Conservation (phyloP, 305 asterid species). For the Vinca major region DNA sequence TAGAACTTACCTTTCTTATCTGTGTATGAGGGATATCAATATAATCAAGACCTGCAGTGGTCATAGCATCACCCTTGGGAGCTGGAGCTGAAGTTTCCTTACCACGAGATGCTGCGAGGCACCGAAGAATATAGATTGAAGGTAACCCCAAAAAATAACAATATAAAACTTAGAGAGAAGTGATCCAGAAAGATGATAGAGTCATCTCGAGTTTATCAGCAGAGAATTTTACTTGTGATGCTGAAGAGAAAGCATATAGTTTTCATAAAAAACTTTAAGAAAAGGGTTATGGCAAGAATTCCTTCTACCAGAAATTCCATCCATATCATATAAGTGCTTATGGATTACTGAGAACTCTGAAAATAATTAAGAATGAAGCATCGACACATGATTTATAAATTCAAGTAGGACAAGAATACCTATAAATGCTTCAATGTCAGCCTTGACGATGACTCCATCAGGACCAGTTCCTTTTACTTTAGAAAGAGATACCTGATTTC, state of each 20-base stretch:
- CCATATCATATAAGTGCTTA: no score
- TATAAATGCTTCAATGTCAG: slow-evolving; percentile 83
- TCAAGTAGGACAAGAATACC: slow-evolving; percentile 35
- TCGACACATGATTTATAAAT: background rate
- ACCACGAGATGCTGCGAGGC: slow-evolving; percentile 60
- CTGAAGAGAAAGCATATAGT: background rate
- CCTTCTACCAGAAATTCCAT: background rate
- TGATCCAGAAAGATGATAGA: background rate
- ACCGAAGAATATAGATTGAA: slow-evolving; percentile 14
- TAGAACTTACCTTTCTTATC: slow-evolving; percentile 73
- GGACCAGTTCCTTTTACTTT: slow-evolving; percentile 88
- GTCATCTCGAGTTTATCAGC: background rate
- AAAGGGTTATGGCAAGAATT: background rate
- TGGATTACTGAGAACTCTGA: background rate
- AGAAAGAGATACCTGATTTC: slow-evolving; percentile 62
- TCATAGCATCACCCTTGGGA: slow-evolving; percentile 41
- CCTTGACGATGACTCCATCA: slow-evolving; percentile 85
- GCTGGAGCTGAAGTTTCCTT: slow-evolving; percentile 52
- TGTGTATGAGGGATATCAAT: slow-evolving; percentile 77
- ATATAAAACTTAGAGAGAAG: background rate
- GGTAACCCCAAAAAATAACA: background rate
- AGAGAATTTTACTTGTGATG: background rate
- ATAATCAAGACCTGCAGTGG: slow-evolving; percentile 49
- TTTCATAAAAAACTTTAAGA: background rate
- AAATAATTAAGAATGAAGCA: slow-evolving; percentile 4